Conservation (phyloP, 345 rosid species). For the Salix suchowensis region DNA sequence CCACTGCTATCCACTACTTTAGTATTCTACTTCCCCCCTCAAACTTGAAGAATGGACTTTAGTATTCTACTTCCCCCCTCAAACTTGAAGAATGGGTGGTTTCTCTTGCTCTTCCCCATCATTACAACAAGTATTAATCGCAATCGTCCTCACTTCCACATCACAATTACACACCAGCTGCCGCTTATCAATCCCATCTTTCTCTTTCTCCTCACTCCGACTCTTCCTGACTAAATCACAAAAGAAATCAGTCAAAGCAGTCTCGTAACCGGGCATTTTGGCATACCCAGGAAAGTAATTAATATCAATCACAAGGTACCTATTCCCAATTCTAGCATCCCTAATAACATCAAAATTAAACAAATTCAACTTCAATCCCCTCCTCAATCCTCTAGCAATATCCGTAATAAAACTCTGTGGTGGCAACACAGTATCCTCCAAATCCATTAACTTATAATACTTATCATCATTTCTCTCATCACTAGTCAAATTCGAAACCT, state of each 20-base stretch:
- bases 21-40: no score
- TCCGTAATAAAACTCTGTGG: constrained; percentile 38
- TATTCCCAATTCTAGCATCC: constrained; percentile 39
- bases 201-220: not conserved
- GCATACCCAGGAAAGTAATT: constrained; percentile 67
- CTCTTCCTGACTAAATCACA: constrained; percentile 28
- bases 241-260: constrained; percentile 48
- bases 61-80: constrained; percentile 7
- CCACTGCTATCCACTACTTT: not conserved
- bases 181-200: not conserved
- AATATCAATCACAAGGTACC: constrained; percentile 58
- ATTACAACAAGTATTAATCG: constrained; percentile 12
- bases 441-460: constrained; percentile 31
- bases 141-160: constrained; percentile 20
- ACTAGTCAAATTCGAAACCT: constrained; percentile 46
- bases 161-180: constrained; percentile 10
- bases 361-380: constrained; percentile 44
- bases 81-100: constrained; percentile 14
- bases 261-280: constrained; percentile 55
- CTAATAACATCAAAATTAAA: constrained; percentile 64
- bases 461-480: constrained; percentile 29
- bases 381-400: constrained; percentile 48
- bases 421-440: constrained; percentile 45
- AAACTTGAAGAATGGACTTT: not conserved
- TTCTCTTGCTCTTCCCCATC: constrained; percentile 29